A percentile compares a stretch with the other conserved stretches of the same genome.
Evolutionary conservation across 371 early-diverging fungal genomes (phyloP).

Genomic region (Mortierella sp.): DNA sequence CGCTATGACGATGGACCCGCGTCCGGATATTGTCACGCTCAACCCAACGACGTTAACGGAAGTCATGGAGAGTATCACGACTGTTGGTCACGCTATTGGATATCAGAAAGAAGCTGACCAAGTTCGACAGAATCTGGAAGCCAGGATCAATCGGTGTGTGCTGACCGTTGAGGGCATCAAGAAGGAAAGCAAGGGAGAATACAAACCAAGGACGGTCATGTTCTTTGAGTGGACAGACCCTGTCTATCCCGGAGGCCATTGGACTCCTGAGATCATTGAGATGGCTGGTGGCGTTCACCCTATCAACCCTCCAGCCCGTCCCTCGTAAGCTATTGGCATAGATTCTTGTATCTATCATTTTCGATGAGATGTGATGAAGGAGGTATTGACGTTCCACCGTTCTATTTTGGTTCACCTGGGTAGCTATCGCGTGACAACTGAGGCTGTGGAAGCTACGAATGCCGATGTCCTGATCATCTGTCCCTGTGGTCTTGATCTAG

Average conservation of each 20-base stretch:
- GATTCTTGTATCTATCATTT: neutral
- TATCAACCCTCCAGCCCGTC: conserved; percentile 52
- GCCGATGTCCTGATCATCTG: conserved; percentile 58
- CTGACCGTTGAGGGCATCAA: neutral
- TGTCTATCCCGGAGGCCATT: conserved; percentile 64
- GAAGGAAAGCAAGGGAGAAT: conserved; percentile 18
- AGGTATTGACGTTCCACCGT: neutral
- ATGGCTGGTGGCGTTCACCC: conserved; percentile 66
- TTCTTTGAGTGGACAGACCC: conserved; percentile 74
- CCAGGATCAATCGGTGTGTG: conserved; percentile 35
- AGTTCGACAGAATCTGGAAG: conserved; percentile 31
- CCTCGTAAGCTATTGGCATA: conserved; percentile 24
- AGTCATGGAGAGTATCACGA: conserved; percentile 61
- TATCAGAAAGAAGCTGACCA: conserved; percentile 41
- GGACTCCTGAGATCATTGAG: conserved; percentile 66
- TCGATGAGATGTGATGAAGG: neutral
- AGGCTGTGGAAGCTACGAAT: conserved; percentile 29
- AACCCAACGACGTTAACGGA: conserved; percentile 64
- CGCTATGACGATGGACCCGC: conserved; percentile 58
- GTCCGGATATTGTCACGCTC: conserved; percentile 64
- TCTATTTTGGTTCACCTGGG: neutral
- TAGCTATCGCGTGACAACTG: conserved; percentile 54
- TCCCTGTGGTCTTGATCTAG: conserved; percentile 59
- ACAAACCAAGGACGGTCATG: conserved; percentile 51
- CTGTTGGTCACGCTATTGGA: conserved; percentile 61